These are phyloP conservation scores for Gelatoporia subvermispora DNA, from an alignment of 768 basidiomycete genomes.

Conservation along the genomic window DNA sequence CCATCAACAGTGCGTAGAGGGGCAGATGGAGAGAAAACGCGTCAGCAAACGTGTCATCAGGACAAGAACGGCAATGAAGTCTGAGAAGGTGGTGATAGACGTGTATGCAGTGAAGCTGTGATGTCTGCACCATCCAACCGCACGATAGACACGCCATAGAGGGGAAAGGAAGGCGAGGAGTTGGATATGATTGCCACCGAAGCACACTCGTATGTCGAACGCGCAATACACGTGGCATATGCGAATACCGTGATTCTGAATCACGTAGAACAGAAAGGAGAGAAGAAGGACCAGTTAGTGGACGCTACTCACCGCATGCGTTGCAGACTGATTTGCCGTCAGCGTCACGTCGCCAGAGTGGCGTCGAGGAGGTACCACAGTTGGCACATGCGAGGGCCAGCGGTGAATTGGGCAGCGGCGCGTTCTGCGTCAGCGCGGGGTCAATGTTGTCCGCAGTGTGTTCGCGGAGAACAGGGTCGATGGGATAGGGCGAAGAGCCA, in stretches of 20 bases:
- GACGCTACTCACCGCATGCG: conserved; percentile 71
- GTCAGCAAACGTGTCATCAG: conserved; percentile 13
- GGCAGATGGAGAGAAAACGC: conserved; percentile 7
- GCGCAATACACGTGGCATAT: conserved; percentile 36
- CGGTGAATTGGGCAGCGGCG: conserved; percentile 7
- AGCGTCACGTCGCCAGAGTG: conserved; percentile 79
- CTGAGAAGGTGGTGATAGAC: conserved; percentile 1
- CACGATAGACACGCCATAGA: conserved; percentile 18
- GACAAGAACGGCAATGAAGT: not conserved
- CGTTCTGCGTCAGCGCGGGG: conserved; percentile 13
- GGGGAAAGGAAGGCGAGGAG: conserved; percentile 21
- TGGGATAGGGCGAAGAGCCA: conserved; percentile 18
- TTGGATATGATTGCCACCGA: conserved; percentile 25
- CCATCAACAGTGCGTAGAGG: conserved; percentile 6
- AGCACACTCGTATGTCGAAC: conserved; percentile 12
- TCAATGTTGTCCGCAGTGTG: conserved; percentile 20
- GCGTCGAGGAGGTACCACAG: conserved; percentile 74
- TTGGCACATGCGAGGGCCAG: conserved; percentile 46
- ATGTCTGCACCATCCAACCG: conserved; percentile 6
- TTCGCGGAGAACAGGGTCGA: conserved; percentile 21
- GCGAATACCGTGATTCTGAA: conserved; percentile 12
- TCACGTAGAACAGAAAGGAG: conserved; percentile 15
- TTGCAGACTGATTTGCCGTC: conserved; percentile 86
- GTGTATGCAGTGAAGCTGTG: conserved; percentile 6
- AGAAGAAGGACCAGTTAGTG: conserved; percentile 27